These are phyloP conservation scores for Termitomyces sp. DNA, from an alignment of 768 basidiomycete genomes.

Conservation along the genomic window DNA sequence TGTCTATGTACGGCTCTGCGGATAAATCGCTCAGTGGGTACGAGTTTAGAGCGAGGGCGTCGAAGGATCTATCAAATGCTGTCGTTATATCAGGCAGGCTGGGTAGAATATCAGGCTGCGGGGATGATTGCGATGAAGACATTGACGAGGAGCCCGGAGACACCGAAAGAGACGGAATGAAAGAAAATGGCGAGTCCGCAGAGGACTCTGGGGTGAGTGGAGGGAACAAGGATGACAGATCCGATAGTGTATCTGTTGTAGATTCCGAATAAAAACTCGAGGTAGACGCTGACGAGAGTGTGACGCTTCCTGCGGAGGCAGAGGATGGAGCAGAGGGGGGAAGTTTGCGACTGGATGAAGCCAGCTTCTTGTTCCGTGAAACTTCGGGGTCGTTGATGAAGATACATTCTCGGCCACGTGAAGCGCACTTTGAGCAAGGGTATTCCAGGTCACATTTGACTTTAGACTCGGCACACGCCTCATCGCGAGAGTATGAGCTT, in stretches of 20 bases:
- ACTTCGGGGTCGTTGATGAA: slow-evolving; percentile 49
- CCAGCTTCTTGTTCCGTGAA: slow-evolving; percentile 33
- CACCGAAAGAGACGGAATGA: slow-evolving; percentile 12
- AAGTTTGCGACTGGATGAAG: slow-evolving; percentile 24
- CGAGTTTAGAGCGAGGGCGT: slow-evolving; percentile 24
- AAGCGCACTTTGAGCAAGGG: slow-evolving; percentile 63
- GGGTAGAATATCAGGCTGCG: slow-evolving; percentile 34
- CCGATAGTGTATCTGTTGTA: slow-evolving; percentile 8
- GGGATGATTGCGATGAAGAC: slow-evolving; percentile 33
- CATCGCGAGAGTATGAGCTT: background rate
- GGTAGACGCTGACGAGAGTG: background rate
- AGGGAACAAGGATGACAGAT: slow-evolving; percentile 7
- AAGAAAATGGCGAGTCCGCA: slow-evolving; percentile 1
- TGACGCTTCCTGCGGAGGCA: slow-evolving; percentile 27
- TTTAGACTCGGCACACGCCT: slow-evolving; percentile 72
- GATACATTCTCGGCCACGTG: slow-evolving; percentile 59
- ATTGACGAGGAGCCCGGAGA: slow-evolving; percentile 30
- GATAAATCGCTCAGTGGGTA: slow-evolving; percentile 31
- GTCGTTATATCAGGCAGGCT: slow-evolving; percentile 21
- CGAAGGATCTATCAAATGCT: slow-evolving; percentile 28
- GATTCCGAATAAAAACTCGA: slow-evolving; percentile 10
- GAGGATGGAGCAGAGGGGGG: slow-evolving; percentile 18
- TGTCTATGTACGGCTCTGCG: slow-evolving; percentile 32
- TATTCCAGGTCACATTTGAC: slow-evolving; percentile 66
- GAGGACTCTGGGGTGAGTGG: slow-evolving; percentile 8